phyloP scores from a whole-genome alignment of 352 stramenopile species.

The Phytophthora pistaciae region DNA sequence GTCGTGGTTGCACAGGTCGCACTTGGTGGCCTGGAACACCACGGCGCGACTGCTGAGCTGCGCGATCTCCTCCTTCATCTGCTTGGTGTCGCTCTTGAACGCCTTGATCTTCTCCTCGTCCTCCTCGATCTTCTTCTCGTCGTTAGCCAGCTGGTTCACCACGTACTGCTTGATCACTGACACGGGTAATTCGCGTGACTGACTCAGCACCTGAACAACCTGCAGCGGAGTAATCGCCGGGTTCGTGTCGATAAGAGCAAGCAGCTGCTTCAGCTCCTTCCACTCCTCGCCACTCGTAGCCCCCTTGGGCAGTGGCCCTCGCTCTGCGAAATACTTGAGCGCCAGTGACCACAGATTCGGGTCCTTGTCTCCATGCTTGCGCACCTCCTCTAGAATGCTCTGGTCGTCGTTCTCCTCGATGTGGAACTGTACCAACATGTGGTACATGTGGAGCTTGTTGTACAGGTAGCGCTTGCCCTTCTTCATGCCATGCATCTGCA shows the following conservation, averaged over 20 bases:
- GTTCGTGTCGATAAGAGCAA: conserved; percentile 83
- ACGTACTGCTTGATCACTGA: conserved; percentile 89
- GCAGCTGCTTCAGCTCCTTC: conserved; percentile 83
- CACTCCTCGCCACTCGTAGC: conserved; percentile 71
- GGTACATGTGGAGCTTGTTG: conserved; percentile 95
- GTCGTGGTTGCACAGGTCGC: conserved; percentile 90
- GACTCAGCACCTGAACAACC: conserved; percentile 87
- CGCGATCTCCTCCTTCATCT: conserved; percentile 92
- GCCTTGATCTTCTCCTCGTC: conserved; percentile 90
- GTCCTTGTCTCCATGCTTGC: conserved; percentile 91
- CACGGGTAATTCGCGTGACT: conserved; percentile 83
- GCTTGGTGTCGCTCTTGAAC: conserved; percentile 88
- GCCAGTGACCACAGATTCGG: conserved; percentile 92
- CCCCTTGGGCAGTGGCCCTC: conserved; percentile 76
- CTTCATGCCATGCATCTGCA: conserved; percentile 94
- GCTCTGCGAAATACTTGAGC: conserved; percentile 91
- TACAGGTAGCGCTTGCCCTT: conserved; percentile 95
- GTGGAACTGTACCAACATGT: conserved; percentile 95
- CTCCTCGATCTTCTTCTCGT: conserved; percentile 86
- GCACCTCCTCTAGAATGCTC: conserved; percentile 90
- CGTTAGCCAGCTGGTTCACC: conserved; percentile 81
- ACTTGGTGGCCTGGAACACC: conserved; percentile 93
- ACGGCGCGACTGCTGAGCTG: conserved; percentile 86
- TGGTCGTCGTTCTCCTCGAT: conserved; percentile 93
- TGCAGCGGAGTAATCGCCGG: conserved; percentile 85